Evolutionary conservation across 2,329 filamentous ascomycete species (phyloP).

Genomic region (Leptosphaerulina australis): DNA sequence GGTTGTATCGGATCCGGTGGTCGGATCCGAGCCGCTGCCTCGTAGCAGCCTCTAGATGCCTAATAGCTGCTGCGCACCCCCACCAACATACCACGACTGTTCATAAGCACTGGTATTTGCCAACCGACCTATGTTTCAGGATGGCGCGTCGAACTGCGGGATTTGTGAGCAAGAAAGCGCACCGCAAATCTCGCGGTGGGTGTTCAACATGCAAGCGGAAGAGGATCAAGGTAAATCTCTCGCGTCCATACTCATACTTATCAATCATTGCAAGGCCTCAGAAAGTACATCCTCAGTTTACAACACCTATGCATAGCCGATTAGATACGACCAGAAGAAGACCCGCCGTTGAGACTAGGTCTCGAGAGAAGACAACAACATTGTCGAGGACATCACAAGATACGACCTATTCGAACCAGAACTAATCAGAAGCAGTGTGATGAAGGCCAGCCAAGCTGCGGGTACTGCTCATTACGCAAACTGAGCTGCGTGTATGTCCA

Average conservation of each 20-base stretch:
- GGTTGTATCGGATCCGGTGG: conserved; percentile 5
- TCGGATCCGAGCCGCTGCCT: conserved; percentile 9
- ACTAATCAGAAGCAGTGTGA: conserved; percentile 35
- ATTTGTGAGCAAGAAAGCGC: conserved; percentile 42
- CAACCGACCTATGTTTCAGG: neutral
- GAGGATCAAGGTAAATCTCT: conserved; percentile 40
- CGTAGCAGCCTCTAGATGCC: neutral
- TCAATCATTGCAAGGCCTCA: too few relatives aligned
- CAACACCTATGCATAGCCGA: too few relatives aligned
- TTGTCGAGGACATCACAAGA: too few relatives aligned
- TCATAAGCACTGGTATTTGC: neutral
- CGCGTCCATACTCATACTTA: neutral
- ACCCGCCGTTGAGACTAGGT: neutral
- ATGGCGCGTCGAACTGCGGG: conserved; percentile 38
- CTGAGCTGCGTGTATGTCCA: conserved; percentile 34
- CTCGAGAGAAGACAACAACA: neutral
- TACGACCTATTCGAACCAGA: neutral
- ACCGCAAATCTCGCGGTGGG: conserved; percentile 41
- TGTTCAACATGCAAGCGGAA: conserved; percentile 43
- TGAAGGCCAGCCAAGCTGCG: conserved; percentile 35
- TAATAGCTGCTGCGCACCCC: neutral
- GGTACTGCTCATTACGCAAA: conserved; percentile 35
- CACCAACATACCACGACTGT: neutral
- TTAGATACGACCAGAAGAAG: too few relatives aligned
- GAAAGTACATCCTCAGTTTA: too few relatives aligned